phyloP scores from a whole-genome alignment of 805 yeast genomes.

The Ogataea nakhonphanomensis region DNA sequence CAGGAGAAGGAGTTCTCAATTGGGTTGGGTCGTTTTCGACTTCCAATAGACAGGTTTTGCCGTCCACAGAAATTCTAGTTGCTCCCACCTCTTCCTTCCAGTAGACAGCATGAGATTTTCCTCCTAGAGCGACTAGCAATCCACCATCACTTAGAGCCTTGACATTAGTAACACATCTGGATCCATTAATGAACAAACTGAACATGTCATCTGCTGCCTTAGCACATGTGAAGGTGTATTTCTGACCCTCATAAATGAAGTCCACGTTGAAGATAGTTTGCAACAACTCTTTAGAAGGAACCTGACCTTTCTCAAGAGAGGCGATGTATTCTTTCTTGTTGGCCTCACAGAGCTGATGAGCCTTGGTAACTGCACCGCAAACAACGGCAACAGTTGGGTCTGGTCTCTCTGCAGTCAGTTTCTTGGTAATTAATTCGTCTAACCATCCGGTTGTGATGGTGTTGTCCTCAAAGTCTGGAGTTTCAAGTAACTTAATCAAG shows the following conservation, averaged over 20 bases:
- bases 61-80: conserved; percentile 90
- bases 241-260: conserved; percentile 89
- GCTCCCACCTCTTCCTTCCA: conserved; percentile 98
- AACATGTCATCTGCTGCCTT: conserved; percentile 82
- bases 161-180: conserved; percentile 83
- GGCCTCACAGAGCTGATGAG: conserved; percentile 73
- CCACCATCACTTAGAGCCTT: conserved; percentile 95
- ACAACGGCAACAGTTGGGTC: conserved; percentile 86
- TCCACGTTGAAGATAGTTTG: conserved; percentile 90
- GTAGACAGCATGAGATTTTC: conserved; percentile 91
- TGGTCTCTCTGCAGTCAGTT: conserved; percentile 95
- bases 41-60: conserved; percentile 91
- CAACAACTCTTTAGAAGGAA: conserved; percentile 75
- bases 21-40: conserved; percentile 98
- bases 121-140: conserved; percentile 78
- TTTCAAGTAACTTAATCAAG: conserved; percentile 88
- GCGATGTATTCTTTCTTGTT: conserved; percentile 64
- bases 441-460: conserved; percentile 99
- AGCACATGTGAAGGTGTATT: conserved; percentile 94
- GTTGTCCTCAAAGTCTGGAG: conserved; percentile 94
- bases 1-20: conserved; percentile 97
- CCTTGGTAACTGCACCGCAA: conserved; percentile 98
- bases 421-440: conserved; percentile 90
- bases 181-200: conserved; percentile 90
- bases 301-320: conserved; percentile 94